Base-by-base conservation (phyloP, 768 basidiomycete genomes). In the Tricholoma hemisulphureum region DNA sequence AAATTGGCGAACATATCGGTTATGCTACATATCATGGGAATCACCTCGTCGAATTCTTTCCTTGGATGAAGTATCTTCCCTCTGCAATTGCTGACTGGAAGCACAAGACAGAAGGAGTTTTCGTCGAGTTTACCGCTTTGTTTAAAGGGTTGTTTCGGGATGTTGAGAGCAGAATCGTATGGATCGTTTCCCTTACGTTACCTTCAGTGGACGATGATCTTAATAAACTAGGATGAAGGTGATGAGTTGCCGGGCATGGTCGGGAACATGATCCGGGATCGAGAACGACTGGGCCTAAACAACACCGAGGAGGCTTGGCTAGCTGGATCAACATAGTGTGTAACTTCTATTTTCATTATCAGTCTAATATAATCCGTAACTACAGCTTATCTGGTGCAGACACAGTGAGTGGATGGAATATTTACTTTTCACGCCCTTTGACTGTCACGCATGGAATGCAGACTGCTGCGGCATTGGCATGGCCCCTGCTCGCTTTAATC, bases 31-130 rank as follows among this genome's bases (percentile, higher is more conserved):
- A 67, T 32, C 77, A 75, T 34, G 77, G 77, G 2, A 64, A 68
- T 26, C 70, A 71, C 57, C 26, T 73, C 26, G 75, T 75, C 21
- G 76, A 77, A 56, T 66, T 71, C 50, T 72, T 77, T 53, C 69
- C 73, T 2, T 69, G 63, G 57, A 68, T 77, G 65, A 63, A 62
- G 39, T 57, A 66, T 34, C 53, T 77, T 7, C 75, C 75, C 0
- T 24, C 50, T 7, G 67, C 58, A 53, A 37, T 74, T 53, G 67
- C 71, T 13, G 58, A 54, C 45, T 73, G 70, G 71, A 74, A 72
- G 58, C 53, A 55, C 56, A 37, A 59, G 31, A 28, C 34, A 10
- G 31, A 51, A 51, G 16, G 23, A 4, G 23, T 34, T 8, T 35
- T 11, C 26, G 35, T 21, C n/a, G 31, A 35, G 35, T 51, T 51